Percentiles rank a stretch among this genome's conserved stretches.
phyloP scores from a whole-genome alignment of 2,329 filamentous ascomycete species.

The Trichoderma harzianum region DNA sequence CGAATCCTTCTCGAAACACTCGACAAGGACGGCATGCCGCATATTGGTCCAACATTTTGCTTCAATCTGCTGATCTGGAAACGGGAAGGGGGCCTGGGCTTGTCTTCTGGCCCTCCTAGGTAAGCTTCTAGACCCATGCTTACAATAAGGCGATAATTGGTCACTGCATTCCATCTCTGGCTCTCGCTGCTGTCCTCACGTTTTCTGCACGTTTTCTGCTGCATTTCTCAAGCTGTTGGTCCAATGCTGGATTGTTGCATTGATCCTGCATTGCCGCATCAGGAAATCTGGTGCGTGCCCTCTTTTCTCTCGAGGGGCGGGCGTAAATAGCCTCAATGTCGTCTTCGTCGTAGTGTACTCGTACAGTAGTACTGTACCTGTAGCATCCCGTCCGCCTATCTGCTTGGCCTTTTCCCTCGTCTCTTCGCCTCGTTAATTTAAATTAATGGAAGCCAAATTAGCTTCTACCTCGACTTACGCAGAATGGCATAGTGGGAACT shows the following conservation, averaged over 20 bases:
- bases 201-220: not conserved
- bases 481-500: not conserved
- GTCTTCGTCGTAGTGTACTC: not conserved
- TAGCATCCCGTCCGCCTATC: not conserved
- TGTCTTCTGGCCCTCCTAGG: not conserved
- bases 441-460: not conserved
- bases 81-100: not conserved
- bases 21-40: not conserved
- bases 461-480: not conserved
- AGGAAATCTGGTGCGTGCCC: slow-evolving; percentile 4
- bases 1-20: not conserved
- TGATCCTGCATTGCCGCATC: not conserved
- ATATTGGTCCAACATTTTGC: not conserved
- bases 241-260: not conserved
- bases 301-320: not conserved
- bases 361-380: not conserved
- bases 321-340: not conserved
- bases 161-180: not conserved
- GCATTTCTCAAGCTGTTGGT: not conserved
- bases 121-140: not conserved
- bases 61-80: not conserved
- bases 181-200: not conserved
- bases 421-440: not conserved
- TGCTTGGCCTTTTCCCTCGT: not conserved
- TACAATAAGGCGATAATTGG: slow-evolving; percentile 3